Evolutionary conservation across 768 basidiomycete species (phyloP).

Genomic region (Fibroporia radiculosa): DNA sequence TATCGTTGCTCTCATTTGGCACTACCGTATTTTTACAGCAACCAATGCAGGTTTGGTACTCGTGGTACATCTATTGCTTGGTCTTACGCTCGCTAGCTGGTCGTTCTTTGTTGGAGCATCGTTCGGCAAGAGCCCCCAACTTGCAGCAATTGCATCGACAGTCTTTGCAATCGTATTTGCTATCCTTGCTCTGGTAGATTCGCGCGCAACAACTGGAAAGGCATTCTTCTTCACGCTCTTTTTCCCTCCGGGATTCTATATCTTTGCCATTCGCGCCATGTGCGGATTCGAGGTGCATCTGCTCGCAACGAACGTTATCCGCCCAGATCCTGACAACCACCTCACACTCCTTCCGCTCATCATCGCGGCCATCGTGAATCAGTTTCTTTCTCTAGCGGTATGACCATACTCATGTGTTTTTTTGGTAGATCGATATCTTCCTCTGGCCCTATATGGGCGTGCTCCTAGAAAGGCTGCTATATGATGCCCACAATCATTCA

Average conservation of each 20-base stretch:
- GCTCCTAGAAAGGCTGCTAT: conserved; percentile 50
- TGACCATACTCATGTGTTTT: background rate
- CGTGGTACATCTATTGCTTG: conserved; percentile 57
- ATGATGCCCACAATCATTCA: conserved; percentile 44
- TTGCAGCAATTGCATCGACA: conserved; percentile 60
- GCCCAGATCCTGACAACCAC: conserved; percentile 53
- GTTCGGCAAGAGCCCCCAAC: conserved; percentile 66
- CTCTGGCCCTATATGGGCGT: conserved; percentile 66
- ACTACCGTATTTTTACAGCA: conserved; percentile 53
- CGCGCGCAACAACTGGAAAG: conserved; percentile 28
- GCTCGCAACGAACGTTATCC: conserved; percentile 43
- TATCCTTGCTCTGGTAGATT: conserved; percentile 54
- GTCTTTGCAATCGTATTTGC: conserved; percentile 61
- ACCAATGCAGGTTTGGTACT: conserved; percentile 56
- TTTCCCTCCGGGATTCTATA: conserved; percentile 72
- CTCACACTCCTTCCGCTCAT: conserved; percentile 50
- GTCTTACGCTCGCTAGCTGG: conserved; percentile 62
- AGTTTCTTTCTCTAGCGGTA: background rate
- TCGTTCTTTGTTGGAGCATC: conserved; percentile 63
- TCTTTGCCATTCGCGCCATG: conserved; percentile 62
- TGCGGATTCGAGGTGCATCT: conserved; percentile 59
- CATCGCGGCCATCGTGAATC: conserved; percentile 55
- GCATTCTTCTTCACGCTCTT: conserved; percentile 60
- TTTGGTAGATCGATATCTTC: conserved; percentile 57
- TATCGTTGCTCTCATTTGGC: conserved; percentile 57